Evolutionary conservation across 768 basidiomycete species (phyloP).

Genomic region (Hygrophorus pudorinus): DNA sequence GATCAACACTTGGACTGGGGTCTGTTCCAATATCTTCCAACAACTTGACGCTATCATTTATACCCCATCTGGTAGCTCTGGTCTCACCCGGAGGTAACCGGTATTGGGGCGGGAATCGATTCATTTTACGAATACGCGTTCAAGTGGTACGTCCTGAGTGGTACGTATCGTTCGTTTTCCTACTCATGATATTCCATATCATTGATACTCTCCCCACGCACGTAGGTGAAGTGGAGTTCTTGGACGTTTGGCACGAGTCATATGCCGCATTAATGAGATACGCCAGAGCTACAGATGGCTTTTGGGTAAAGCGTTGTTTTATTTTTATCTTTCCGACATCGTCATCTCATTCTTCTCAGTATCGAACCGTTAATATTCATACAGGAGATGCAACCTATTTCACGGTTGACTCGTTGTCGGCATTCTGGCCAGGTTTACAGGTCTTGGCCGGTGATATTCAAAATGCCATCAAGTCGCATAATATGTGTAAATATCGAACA

Average conservation of each 20-base stretch:
- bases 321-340: neutral
- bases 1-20: slow-evolving; percentile 75
- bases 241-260: slow-evolving; percentile 78
- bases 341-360: slow-evolving; percentile 35
- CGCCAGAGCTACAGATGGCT: slow-evolving; percentile 72
- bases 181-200: neutral
- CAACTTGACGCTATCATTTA: neutral
- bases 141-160: slow-evolving; percentile 86
- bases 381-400: slow-evolving; percentile 64
- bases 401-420: slow-evolving; percentile 90
- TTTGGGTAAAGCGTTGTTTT: slow-evolving; percentile 53
- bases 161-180: slow-evolving; percentile 23
- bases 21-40: slow-evolving; percentile 25
- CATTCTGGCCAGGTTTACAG: slow-evolving; percentile 97
- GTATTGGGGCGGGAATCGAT: slow-evolving; percentile 92
- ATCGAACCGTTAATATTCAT: slow-evolving; percentile 74
- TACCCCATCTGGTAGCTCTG: slow-evolving; percentile 42
- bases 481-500: slow-evolving; percentile 53
- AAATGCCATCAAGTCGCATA: slow-evolving; percentile 86
- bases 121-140: slow-evolving; percentile 93
- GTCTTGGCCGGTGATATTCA: slow-evolving; percentile 79
- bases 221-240: slow-evolving; percentile 65
- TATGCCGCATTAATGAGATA: slow-evolving; percentile 84
- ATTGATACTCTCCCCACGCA: neutral
- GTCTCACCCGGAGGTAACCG: slow-evolving; percentile 65